Conservation (phyloP, 1,284 basidiomycete species). For the Malassezia obtusa region DNA sequence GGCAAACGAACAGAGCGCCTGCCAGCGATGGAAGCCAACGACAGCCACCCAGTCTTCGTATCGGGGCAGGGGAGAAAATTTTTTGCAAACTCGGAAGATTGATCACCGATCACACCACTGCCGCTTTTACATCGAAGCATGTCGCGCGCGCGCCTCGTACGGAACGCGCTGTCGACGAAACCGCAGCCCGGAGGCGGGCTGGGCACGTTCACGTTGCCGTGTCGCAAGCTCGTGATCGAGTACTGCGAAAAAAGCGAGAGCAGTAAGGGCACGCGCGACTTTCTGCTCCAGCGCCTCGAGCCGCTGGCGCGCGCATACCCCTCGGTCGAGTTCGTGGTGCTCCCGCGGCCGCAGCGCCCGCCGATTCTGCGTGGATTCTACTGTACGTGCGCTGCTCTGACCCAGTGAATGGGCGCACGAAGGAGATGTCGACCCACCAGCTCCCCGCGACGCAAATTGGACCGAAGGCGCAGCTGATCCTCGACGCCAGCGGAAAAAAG, state of each 20-base stretch:
- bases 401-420: slow-evolving; percentile 20
- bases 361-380: slow-evolving; percentile 21
- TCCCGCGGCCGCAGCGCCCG: slow-evolving; percentile 15
- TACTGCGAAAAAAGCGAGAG: slow-evolving; percentile 18
- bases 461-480: slow-evolving; percentile 16
- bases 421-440: slow-evolving; percentile 21
- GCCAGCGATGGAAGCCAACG: too few relatives aligned
- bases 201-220: slow-evolving; percentile 18
- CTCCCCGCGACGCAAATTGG: slow-evolving; percentile 8
- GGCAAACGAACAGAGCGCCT: too few relatives aligned
- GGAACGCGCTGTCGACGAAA: slow-evolving; percentile 9
- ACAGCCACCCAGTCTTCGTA: too few relatives aligned
- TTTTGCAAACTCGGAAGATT: not conserved
- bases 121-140: not conserved
- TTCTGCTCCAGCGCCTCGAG: slow-evolving; percentile 14
- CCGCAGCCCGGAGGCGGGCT: slow-evolving; percentile 15
- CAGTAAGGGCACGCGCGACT: slow-evolving; percentile 18
- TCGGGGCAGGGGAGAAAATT: not conserved
- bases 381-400: slow-evolving; percentile 14
- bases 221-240: slow-evolving; percentile 22
- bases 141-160: slow-evolving; percentile 5
- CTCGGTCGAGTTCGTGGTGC: slow-evolving; percentile 19
- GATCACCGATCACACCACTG: not conserved
- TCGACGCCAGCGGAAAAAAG: slow-evolving; percentile 23
- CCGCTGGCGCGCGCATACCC: slow-evolving; percentile 15